phyloP scores from a whole-genome alignment of 495 filamentous ascomycete species.

The Massariosphaeria phaeospora region DNA sequence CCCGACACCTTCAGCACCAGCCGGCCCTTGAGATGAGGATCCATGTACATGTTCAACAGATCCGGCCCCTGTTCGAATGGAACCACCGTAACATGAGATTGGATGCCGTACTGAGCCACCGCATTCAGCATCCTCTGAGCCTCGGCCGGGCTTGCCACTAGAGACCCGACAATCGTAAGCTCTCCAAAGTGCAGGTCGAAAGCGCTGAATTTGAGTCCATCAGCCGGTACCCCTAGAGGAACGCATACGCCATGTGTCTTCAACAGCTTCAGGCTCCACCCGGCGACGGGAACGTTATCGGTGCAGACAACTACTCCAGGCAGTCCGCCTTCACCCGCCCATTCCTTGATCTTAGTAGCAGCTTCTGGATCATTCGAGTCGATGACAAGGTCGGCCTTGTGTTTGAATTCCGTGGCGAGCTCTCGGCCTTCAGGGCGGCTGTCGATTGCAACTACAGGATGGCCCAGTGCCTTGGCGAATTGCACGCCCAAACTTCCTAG shows the following conservation, averaged over 20 bases:
- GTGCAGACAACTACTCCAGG: conserved; percentile 5
- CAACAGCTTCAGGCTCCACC: conserved; percentile 13
- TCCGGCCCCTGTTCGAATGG: conserved; percentile 2
- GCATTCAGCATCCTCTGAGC: conserved; percentile 8
- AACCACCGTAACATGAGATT: neutral
- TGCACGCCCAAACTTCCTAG: conserved; percentile 75
- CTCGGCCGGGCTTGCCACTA: conserved; percentile 4
- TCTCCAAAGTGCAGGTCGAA: conserved; percentile 12
- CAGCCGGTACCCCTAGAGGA: conserved; percentile 1
- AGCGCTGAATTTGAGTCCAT: conserved; percentile 4
- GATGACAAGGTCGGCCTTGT: conserved; percentile 16
- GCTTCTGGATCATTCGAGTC: conserved; percentile 3
- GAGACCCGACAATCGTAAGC: neutral
- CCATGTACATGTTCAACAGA: conserved; percentile 12
- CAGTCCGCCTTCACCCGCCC: conserved; percentile 10
- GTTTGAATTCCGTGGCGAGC: conserved; percentile 1
- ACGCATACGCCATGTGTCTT: conserved; percentile 1
- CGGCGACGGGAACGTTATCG: conserved; percentile 1
- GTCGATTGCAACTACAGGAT: conserved; percentile 72
- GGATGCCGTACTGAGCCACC: neutral
- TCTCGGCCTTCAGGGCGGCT: conserved; percentile 27
- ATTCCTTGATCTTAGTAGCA: conserved; percentile 5
- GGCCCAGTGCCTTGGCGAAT: conserved; percentile 83
- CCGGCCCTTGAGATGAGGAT: conserved; percentile 12
- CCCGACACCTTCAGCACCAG: conserved; percentile 9